A percentile compares a stretch with the other conserved stretches of the same genome.
phyloP scores from a whole-genome alignment of 2,329 filamentous ascomycete genomes.

The Alternaria infectoria region DNA sequence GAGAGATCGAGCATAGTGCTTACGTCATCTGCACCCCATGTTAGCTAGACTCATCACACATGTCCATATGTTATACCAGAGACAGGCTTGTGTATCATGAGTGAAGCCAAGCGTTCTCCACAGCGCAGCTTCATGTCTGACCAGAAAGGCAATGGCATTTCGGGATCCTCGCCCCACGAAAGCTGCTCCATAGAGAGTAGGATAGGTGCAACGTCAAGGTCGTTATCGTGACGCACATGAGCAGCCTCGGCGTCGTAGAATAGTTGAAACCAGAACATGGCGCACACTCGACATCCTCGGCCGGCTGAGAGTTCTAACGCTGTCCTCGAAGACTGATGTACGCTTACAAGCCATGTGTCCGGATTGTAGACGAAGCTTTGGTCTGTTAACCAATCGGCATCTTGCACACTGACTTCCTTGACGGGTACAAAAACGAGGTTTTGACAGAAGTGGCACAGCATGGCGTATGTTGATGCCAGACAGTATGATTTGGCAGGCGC shows the following conservation, averaged over 20 bases:
- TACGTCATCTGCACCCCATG: neutral
- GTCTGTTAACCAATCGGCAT: neutral
- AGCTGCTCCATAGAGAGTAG: neutral
- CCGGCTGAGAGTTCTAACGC: neutral
- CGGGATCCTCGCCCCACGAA: too few relatives aligned
- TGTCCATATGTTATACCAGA: neutral
- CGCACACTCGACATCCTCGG: neutral
- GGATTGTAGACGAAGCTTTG: rapidly evolving
- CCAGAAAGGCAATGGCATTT: too few relatives aligned
- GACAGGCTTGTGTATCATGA: neutral
- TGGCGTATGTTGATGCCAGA: neutral
- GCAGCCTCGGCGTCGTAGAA: rapidly evolving
- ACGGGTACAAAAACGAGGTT: neutral
- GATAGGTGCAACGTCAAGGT: neutral
- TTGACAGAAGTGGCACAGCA: neutral
- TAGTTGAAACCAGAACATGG: neutral
- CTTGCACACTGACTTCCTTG: neutral
- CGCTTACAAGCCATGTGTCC: neutral
- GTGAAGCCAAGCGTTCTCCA: neutral
- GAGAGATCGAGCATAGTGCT: neutral
- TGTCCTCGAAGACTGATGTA: neutral
- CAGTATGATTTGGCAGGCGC: neutral
- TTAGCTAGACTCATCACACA: neutral
- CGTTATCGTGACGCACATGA: neutral
- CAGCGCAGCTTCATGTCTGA: neutral